phyloP scores from a whole-genome alignment of 257 asterid species.

The Osmanthus fragrans region DNA sequence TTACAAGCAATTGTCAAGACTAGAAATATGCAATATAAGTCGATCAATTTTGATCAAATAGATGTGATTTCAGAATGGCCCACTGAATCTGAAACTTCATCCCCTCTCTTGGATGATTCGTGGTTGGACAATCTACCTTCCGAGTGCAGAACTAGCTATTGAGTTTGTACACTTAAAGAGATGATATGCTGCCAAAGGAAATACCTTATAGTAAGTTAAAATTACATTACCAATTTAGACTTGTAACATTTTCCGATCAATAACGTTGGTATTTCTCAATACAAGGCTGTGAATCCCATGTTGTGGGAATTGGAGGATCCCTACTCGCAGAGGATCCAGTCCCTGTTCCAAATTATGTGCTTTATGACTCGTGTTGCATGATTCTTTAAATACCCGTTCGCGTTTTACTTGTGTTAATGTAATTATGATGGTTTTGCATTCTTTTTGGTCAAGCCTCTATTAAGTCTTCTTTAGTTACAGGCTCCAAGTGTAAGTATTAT shows the following conservation, averaged over 20 bases:
- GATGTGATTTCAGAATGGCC: slow-evolving; percentile 42
- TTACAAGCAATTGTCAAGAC: slow-evolving; percentile 34
- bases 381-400: background rate
- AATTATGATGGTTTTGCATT: background rate
- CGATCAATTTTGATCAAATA: slow-evolving; percentile 38
- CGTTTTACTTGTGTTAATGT: background rate
- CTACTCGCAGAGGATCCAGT: background rate
- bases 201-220: background rate
- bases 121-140: slow-evolving; percentile 28
- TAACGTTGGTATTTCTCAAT: background rate
- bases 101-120: slow-evolving; percentile 32
- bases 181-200: background rate
- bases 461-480: background rate
- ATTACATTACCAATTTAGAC: background rate
- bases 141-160: slow-evolving; percentile 16
- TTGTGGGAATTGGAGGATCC: too few relatives aligned
- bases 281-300: background rate
- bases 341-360: background rate
- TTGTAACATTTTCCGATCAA: background rate
- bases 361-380: background rate
- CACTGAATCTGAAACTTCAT: slow-evolving; percentile 33
- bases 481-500: background rate
- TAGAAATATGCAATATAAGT: slow-evolving; percentile 27
- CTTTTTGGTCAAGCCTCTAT: background rate
- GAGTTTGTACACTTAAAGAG: background rate